phyloP scores from a whole-genome alignment of 2,329 filamentous ascomycete species.

The Exophiala bonariae region DNA sequence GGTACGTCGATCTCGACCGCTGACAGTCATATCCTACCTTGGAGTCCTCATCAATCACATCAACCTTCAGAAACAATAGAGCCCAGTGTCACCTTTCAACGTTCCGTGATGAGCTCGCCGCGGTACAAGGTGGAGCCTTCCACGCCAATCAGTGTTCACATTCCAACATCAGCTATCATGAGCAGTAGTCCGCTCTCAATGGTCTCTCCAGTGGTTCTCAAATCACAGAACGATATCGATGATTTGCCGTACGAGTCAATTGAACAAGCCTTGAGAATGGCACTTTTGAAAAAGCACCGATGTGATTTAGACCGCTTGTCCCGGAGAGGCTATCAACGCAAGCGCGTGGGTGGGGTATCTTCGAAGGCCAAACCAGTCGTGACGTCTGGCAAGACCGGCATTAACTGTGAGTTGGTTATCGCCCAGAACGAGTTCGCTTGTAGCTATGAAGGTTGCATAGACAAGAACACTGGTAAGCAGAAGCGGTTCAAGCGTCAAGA shows the following conservation, averaged over 20 bases:
- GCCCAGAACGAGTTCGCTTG: conserved; percentile 33
- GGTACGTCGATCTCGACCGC: conserved; percentile 1
- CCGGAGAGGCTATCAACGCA: conserved; percentile 21
- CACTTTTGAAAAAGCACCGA: conserved; percentile 7
- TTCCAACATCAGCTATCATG: conserved; percentile 17
- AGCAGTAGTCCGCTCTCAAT: conserved; percentile 25
- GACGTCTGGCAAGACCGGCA: conserved; percentile 16
- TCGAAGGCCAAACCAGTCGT: conserved; percentile 13
- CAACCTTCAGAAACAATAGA: conserved; percentile 26
- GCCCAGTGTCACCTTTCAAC: conserved; percentile 27
- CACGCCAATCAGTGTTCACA: conserved; percentile 18
- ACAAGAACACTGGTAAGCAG: conserved; percentile 42
- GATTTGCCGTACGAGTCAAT: conserved; percentile 16
- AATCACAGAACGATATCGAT: conserved; percentile 24
- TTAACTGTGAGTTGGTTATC: conserved; percentile 26
- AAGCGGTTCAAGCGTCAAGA: conserved; percentile 51
- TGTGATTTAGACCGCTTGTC: conserved; percentile 15
- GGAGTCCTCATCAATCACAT: conserved; percentile 7
- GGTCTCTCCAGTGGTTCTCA: conserved; percentile 18
- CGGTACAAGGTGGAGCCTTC: conserved; percentile 23
- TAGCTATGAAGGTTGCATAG: conserved; percentile 39
- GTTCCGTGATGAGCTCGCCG: conserved; percentile 20
- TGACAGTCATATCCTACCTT: conserved; percentile 15
- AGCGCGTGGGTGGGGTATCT: conserved; percentile 11
- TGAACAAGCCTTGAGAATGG: conserved; percentile 10